A percentile compares a stretch with the other conserved stretches of the same genome.
These are phyloP conservation scores for Vigna nakashimae DNA, from an alignment of 306 rosid genomes.

Conservation along the genomic window DNA sequence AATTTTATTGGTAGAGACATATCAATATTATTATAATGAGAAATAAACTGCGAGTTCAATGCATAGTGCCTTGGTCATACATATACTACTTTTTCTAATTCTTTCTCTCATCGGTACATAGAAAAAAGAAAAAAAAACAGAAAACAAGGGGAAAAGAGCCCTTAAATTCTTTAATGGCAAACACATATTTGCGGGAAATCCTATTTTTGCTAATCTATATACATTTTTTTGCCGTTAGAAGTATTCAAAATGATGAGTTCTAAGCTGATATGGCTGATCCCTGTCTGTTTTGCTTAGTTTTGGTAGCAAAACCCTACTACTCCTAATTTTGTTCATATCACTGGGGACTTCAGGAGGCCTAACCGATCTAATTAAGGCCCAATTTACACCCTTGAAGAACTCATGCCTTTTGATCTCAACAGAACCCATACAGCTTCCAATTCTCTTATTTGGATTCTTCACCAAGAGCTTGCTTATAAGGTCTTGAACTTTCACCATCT, in stretches of 20 bases:
- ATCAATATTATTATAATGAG: conserved; percentile 40
- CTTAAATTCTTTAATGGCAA: conserved; percentile 37
- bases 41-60: conserved; percentile 51
- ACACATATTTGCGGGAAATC: conserved; percentile 43
- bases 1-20: conserved; percentile 41
- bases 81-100: conserved; percentile 39
- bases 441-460: conserved; percentile 95
- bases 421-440: conserved; percentile 83
- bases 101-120: conserved; percentile 47
- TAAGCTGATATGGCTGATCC: conserved; percentile 81
- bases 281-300: conserved; percentile 78
- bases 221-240: conserved; percentile 55
- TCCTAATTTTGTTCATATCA: conserved; percentile 59
- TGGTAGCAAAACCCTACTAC: conserved; percentile 65
- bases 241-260: conserved; percentile 71
- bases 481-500: conserved; percentile 82
- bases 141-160: conserved; percentile 34
- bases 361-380: conserved; percentile 91
- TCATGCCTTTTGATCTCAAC: conserved; percentile 93
- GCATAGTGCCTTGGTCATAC: conserved; percentile 52
- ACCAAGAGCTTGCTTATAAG: conserved; percentile 77
- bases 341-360: conserved; percentile 83
- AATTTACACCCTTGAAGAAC: conserved; percentile 86
- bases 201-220: conserved; percentile 42
- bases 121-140: conserved; percentile 24